Evolutionary conservation across 1,284 basidiomycete genomes (phyloP), one percentile per base, ranked within the genome.

Genomic region (Cryptococcus neoformans): DNA sequence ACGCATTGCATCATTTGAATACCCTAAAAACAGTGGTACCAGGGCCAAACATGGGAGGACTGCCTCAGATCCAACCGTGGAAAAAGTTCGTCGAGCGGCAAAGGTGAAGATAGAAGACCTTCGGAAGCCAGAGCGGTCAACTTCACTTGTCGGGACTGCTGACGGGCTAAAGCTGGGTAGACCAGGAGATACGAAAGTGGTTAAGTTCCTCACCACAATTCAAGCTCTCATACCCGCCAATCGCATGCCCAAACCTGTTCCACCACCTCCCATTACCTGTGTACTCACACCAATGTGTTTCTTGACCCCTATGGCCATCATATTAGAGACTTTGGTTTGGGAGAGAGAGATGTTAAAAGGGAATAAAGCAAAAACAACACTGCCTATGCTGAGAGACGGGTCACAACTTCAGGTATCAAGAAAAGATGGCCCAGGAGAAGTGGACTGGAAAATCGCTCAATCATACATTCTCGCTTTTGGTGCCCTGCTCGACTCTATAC

Each of bases 301-400:
- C 14, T 55, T 72, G 10, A 57, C 59, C 2, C 67, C 65, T 4
- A 44, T 69, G 12, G 57, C 70, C 1, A 59, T 70, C 53, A 58
- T 69, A 17, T 58, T 72, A 12, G 70, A 72, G 58, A 62, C 64
- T 1, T 49, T 72, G 12, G 70, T 72, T 2, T 52, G 41, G 12
- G 70, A 72, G 44, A 54, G 70, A 6, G 21, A 52, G 7, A 38
- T 67, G 11, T 51, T 71, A 3, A 54, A 56, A 47, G 44, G 45
- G 7, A 36, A 52, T 38, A 36, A 37, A 12, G 40, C 39, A 6
- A 34, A 21, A 21, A 36, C 9, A 11, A n/a, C 28, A 12, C 54
- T 69, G 4, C 67, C 67, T 0, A 37, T 56, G 4, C 53, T 69
- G n/a, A 48, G 53, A 1, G 58, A 63, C 38, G 59, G 62, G 2